Conservation (phyloP, 1,139 yeast genomes). For the Suhomyces kunorum region DNA sequence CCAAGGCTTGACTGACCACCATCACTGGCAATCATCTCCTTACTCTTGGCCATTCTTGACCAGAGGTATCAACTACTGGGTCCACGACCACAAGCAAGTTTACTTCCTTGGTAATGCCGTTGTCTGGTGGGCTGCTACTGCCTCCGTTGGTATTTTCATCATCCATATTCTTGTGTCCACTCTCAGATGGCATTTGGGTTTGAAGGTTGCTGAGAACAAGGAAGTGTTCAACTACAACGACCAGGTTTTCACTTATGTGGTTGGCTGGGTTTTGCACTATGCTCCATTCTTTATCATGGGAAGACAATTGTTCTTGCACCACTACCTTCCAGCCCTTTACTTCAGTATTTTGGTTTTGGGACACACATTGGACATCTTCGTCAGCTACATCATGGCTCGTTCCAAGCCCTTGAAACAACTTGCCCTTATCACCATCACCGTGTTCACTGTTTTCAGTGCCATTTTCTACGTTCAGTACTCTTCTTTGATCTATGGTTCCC, state of each 20-base stretch:
- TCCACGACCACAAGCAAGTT: slow-evolving; percentile 69
- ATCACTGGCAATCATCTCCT: slow-evolving; percentile 87
- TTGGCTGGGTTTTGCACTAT: slow-evolving; percentile 86
- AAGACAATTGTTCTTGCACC: slow-evolving; percentile 91
- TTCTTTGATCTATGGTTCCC: slow-evolving; percentile 76
- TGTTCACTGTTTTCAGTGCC: slow-evolving; percentile 52
- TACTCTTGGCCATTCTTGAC: slow-evolving; percentile 82
- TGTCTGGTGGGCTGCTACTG: slow-evolving; percentile 85
- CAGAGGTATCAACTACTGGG: slow-evolving; percentile 97
- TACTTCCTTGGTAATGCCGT: slow-evolving; percentile 90
- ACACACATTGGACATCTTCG: slow-evolving; percentile 72
- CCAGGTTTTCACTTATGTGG: slow-evolving; percentile 64
- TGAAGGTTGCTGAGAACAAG: slow-evolving; percentile 47
- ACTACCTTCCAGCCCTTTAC: slow-evolving; percentile 87
- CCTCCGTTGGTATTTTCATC: slow-evolving; percentile 54
- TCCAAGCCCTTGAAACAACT: slow-evolving; percentile 35
- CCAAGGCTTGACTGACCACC: slow-evolving; percentile 80
- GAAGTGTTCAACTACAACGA: slow-evolving; percentile 70
- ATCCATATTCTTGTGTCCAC: slow-evolving; percentile 56
- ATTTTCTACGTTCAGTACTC: slow-evolving; percentile 64
- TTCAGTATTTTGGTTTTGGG: slow-evolving; percentile 85
- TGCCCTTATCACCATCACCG: slow-evolving; percentile 41
- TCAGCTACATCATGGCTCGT: slow-evolving; percentile 46
- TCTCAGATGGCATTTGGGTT: slow-evolving; percentile 77
- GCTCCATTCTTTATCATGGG: slow-evolving; percentile 91